A percentile compares a stretch with the other conserved stretches of the same genome.
These are phyloP conservation scores for Kwoniella shandongensis DNA, from an alignment of 768 basidiomycete genomes.

Conservation along the genomic window DNA sequence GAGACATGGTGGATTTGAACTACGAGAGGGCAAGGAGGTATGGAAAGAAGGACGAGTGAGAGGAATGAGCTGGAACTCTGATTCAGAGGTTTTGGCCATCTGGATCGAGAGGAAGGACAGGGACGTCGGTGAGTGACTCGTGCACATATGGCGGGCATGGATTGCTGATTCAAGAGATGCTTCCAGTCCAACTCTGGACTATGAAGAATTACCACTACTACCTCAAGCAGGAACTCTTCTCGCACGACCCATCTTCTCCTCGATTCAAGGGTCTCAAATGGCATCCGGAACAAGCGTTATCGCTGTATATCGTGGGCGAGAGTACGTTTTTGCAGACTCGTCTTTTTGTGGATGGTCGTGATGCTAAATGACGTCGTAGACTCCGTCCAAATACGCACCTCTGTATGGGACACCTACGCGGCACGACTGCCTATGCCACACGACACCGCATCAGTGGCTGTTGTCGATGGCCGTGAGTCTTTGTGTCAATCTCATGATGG, in stretches of 20 bases:
- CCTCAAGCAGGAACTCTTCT: slow-evolving; percentile 79
- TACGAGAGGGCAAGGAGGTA: slow-evolving; percentile 56
- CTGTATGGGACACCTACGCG: slow-evolving; percentile 74
- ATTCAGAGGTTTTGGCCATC: slow-evolving; percentile 77
- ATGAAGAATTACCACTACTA: slow-evolving; percentile 97
- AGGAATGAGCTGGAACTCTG: slow-evolving; percentile 81
- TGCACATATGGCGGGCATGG: neutral
- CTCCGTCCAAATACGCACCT: slow-evolving; percentile 60
- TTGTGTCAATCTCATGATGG: too few species aligned
- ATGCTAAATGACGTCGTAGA: slow-evolving; percentile 54
- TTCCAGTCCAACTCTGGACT: slow-evolving; percentile 91
- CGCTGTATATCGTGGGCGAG: slow-evolving; percentile 66
- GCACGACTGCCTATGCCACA: slow-evolving; percentile 64
- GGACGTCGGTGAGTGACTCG: slow-evolving; percentile 65
- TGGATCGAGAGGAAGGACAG: slow-evolving; percentile 71
- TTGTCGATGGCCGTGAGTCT: slow-evolving; percentile 78
- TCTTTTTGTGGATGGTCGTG: neutral
- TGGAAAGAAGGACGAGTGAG: slow-evolving; percentile 59
- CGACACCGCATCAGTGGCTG: slow-evolving; percentile 82
- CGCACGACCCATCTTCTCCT: slow-evolving; percentile 2
- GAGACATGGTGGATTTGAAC: slow-evolving; percentile 80
- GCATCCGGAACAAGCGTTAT: slow-evolving; percentile 79
- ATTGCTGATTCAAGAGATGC: neutral
- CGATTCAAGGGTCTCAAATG: slow-evolving; percentile 75
- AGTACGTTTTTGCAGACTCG: slow-evolving; percentile 57